Conservation (phyloP, 768 basidiomycete species). For the Termitomyces titanicus region DNA sequence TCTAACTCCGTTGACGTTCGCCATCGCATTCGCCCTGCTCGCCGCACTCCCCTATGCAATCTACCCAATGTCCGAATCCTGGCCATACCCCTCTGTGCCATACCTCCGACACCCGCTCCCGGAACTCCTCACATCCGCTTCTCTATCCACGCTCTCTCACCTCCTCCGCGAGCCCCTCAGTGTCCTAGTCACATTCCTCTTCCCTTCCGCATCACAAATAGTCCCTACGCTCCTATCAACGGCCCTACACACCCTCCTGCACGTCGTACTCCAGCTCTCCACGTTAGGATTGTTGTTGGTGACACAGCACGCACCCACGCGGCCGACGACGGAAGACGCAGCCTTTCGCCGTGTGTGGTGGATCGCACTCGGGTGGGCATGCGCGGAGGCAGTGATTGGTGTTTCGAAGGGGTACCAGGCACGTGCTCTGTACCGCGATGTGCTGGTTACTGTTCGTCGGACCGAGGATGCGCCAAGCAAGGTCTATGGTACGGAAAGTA, state of each 20-base stretch:
- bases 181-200: slow-evolving; percentile 26
- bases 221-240: slow-evolving; percentile 32
- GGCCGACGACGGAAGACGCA: slow-evolving; percentile 50
- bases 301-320: slow-evolving; percentile 36
- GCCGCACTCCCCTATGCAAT: slow-evolving; percentile 45
- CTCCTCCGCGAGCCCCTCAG: slow-evolving; percentile 48
- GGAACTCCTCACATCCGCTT: slow-evolving; percentile 57
- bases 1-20: slow-evolving; percentile 52
- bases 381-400: slow-evolving; percentile 61
- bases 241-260: slow-evolving; percentile 45
- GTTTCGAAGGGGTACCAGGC: slow-evolving; percentile 71
- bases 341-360: slow-evolving; percentile 74
- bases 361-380: slow-evolving; percentile 73
- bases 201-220: slow-evolving; percentile 20
- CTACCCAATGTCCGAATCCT: slow-evolving; percentile 35
- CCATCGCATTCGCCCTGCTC: slow-evolving; percentile 46
- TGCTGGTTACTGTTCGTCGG: slow-evolving; percentile 43
- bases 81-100: slow-evolving; percentile 38
- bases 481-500: background rate
- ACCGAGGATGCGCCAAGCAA: background rate
- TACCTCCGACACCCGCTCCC: slow-evolving; percentile 62
- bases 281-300: slow-evolving; percentile 52
- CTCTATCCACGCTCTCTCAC: slow-evolving; percentile 60
- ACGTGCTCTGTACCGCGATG: slow-evolving; percentile 64
- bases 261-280: slow-evolving; percentile 51